Evolutionary conservation across 164 flowering plant genomes (phyloP), one percentile per base, ranked within the genome.

Genomic region (Hamamelis virginiana): DNA sequence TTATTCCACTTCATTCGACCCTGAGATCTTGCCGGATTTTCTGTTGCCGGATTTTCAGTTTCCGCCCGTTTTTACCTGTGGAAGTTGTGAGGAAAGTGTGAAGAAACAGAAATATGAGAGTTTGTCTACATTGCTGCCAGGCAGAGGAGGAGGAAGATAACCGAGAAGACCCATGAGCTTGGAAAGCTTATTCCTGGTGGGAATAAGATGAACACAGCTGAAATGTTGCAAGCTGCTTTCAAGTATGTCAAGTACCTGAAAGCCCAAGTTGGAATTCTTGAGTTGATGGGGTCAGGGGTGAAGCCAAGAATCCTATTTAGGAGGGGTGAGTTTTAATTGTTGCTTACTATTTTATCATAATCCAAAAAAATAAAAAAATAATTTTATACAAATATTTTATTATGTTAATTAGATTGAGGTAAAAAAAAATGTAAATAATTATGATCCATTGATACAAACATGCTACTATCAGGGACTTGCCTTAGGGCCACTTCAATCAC

Each of bases 101-200:
- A 33, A 33, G 41, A 33, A 33, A 33, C 2, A 2, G 41, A 33
- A 33, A 2, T 2, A 6, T 6, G 70, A 9, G 59, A 33, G 41
- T 6, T 43, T 85, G 70, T 89, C 91, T 5, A 75, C 85, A 76
- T 84, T 0, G 97, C 97, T 0, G 98, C 98, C 1, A 61, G 97
- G 66, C 83, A 88, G 75, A 81, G 98, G 86, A 80, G 98, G 79
- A 84, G 88, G 84, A 94, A 78, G 84, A 91, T 94, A 57, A 82
- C 86, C 1, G 93, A 87, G 78, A 94, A 89, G 91, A 91, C 98
- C 2, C 89, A 83, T 9, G 91, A 90, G 86, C 91, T 94, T 41
- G 91, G 87, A 59, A 90, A 82, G 80, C 84, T 94, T 21, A 76
- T 94, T 45, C 98, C 97, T 1, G 97, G 97, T 9, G 97, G 88